A percentile compares a stretch with the other conserved stretches of the same genome.
phyloP scores from a whole-genome alignment of 2,329 filamentous ascomycete species.

The Aspergillus sp. region DNA sequence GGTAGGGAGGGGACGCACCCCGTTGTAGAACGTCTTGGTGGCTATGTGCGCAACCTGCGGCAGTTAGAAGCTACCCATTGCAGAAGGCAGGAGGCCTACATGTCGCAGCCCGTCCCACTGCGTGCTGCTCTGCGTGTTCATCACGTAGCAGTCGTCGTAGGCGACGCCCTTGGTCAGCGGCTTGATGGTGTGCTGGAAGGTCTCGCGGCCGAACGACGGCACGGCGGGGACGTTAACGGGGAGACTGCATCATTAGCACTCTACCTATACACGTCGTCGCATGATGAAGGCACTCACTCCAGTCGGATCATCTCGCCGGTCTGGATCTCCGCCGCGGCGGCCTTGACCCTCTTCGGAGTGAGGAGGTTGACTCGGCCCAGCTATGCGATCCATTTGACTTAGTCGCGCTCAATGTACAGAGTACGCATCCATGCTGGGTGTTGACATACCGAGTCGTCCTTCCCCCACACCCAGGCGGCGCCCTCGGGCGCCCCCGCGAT shows the following conservation, averaged over 20 bases:
- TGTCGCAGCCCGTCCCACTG: slow-evolving; percentile 54
- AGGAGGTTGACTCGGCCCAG: slow-evolving; percentile 54
- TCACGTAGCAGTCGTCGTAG: slow-evolving; percentile 45
- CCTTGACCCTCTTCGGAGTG: slow-evolving; percentile 54
- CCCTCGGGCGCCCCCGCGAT: slow-evolving; percentile 54
- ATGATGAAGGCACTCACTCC: slow-evolving; percentile 40
- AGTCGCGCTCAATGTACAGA: too few species aligned
- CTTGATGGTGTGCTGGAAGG: slow-evolving; percentile 57
- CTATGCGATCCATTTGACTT: slow-evolving; percentile 10
- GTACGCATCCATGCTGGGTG: too few species aligned
- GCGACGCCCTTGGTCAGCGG: slow-evolving; percentile 32
- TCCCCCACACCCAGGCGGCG: slow-evolving; percentile 62
- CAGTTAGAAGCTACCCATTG: too few species aligned
- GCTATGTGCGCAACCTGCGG: slow-evolving; percentile 39
- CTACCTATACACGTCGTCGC: too few species aligned
- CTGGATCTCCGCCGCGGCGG: slow-evolving; percentile 53
- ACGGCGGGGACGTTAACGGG: slow-evolving; percentile 53
- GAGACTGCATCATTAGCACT: too few species aligned
- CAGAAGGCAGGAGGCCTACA: slow-evolving; percentile 23
- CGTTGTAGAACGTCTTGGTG: slow-evolving; percentile 42
- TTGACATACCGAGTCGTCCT: slow-evolving; percentile 50
- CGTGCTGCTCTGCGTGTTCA: slow-evolving; percentile 51
- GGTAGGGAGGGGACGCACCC: slow-evolving; percentile 22
- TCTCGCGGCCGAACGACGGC: slow-evolving; percentile 53
- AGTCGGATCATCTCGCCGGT: slow-evolving; percentile 57